These are phyloP conservation scores for Tetrahymena thermophila DNA, from an alignment of 73 alveolate species.

Conservation along the genomic window DNA sequence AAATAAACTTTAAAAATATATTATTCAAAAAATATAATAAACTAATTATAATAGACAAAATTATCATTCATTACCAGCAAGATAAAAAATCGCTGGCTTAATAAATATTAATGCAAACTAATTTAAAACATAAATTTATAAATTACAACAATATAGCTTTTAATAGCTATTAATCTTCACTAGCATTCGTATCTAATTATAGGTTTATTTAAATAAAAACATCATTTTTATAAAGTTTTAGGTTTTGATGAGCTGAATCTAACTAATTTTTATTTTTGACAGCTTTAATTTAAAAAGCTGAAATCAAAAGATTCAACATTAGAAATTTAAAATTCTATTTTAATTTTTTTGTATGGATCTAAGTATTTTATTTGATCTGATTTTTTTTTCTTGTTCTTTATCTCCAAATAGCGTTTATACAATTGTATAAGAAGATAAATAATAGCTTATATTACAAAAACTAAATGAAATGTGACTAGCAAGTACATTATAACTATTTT, in stretches of 20 bases:
- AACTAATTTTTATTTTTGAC: too few species aligned
- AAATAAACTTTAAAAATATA: too few species aligned
- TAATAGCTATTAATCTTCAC: too few species aligned
- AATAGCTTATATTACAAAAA: not conserved
- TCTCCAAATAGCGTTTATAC: not conserved
- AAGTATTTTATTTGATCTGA: not conserved
- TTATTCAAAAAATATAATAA: too few species aligned
- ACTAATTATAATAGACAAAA: too few species aligned
- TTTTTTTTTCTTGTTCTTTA: not conserved
- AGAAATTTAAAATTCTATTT: not conserved
- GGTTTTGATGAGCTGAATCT: not conserved
- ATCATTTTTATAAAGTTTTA: not conserved
- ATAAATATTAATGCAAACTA: too few species aligned
- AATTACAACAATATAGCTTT: too few species aligned
- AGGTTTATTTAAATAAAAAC: too few species aligned
- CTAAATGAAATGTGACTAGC: not conserved
- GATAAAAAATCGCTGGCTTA: too few species aligned
- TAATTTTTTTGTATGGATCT: not conserved
- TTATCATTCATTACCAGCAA: too few species aligned
- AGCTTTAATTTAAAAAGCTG: not conserved
- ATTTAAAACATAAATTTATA: too few species aligned
- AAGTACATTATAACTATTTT: not conserved
- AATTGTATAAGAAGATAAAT: not conserved
- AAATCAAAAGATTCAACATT: not conserved
- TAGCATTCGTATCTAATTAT: too few species aligned